A percentile compares a stretch with the other conserved stretches of the same genome.
Conservation (phyloP, 2,329 filamentous ascomycete species). For the Aspergillus candidus region DNA sequence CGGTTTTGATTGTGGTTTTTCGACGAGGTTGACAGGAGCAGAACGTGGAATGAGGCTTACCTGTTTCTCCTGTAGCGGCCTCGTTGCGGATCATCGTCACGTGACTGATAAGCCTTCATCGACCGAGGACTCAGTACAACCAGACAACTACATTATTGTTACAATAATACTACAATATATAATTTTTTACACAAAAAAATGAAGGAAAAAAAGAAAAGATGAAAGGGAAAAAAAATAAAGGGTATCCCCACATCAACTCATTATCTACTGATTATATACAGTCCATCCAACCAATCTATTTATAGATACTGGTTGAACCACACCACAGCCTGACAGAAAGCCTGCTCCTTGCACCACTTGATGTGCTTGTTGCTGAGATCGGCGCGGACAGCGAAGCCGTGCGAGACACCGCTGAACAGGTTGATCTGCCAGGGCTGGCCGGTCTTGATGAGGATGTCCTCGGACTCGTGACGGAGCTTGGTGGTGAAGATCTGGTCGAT, state of each 20-base stretch:
- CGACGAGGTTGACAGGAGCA: too few relatives aligned
- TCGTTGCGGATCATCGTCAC: constrained; percentile 7
- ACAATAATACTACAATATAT: too few relatives aligned
- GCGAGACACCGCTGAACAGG: constrained; percentile 63
- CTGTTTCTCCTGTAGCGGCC: not conserved
- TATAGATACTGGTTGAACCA: constrained; percentile 67
- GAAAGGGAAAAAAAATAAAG: too few relatives aligned
- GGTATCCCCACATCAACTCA: constrained; percentile 7
- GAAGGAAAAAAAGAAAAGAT: too few relatives aligned
- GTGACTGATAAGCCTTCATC: constrained; percentile 10
- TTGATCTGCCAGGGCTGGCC: constrained; percentile 67
- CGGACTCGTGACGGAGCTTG: constrained; percentile 58
- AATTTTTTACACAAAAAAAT: too few relatives aligned
- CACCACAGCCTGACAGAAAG: constrained; percentile 67
- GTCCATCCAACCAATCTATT: constrained; percentile 15
- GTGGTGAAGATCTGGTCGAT: constrained; percentile 60
- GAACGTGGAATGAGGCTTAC: not conserved
- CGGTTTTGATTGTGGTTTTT: too few relatives aligned
- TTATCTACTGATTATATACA: constrained; percentile 3
- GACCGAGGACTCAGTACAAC: too few relatives aligned
- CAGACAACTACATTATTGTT: too few relatives aligned
- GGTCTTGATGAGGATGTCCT: constrained; percentile 55
- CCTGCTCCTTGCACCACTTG: constrained; percentile 72
- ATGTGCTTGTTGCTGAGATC: constrained; percentile 53
- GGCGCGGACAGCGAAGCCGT: constrained; percentile 69